A percentile compares a stretch with the other conserved stretches of the same genome.
phyloP scores from a whole-genome alignment of 2,329 filamentous ascomycete genomes.

The Tolypocladium album region DNA sequence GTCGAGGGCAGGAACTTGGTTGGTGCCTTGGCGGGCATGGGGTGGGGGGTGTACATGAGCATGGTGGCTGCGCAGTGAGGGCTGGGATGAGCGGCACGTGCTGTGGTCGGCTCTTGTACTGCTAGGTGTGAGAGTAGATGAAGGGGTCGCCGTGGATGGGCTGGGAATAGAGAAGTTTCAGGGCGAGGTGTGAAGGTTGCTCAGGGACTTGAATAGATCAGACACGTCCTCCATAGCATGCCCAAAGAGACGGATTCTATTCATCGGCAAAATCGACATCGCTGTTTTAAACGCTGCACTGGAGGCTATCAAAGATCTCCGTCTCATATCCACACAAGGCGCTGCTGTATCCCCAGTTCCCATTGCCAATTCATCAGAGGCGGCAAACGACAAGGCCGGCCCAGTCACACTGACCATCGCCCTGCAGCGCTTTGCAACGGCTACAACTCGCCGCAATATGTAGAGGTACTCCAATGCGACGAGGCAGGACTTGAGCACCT shows the following conservation, averaged over 20 bases:
- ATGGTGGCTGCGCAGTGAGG: slow-evolving; percentile 34
- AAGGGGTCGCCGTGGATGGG: neutral
- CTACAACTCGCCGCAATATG: neutral
- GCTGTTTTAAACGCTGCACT: neutral
- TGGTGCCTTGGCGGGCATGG: slow-evolving; percentile 59
- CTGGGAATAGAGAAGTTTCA: neutral
- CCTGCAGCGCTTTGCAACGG: too few relatives aligned
- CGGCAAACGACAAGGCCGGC: neutral
- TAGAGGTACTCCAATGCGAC: neutral
- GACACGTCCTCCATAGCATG: neutral
- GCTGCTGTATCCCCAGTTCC: neutral
- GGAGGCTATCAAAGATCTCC: neutral
- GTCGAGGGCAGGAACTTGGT: slow-evolving; percentile 60
- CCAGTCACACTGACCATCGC: too few relatives aligned
- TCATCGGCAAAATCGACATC: neutral
- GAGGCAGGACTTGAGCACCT: neutral
- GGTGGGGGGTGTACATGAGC: slow-evolving; percentile 68
- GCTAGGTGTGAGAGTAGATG: neutral
- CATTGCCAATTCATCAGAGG: neutral
- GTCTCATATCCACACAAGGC: neutral
- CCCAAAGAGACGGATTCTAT: neutral
- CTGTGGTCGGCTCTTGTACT: neutral
- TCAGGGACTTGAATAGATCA: neutral
- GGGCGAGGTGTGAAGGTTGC: neutral
- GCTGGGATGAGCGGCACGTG: neutral